Evolutionary conservation across 306 rosid species (phyloP).

Genomic region (Malus fusca): DNA sequence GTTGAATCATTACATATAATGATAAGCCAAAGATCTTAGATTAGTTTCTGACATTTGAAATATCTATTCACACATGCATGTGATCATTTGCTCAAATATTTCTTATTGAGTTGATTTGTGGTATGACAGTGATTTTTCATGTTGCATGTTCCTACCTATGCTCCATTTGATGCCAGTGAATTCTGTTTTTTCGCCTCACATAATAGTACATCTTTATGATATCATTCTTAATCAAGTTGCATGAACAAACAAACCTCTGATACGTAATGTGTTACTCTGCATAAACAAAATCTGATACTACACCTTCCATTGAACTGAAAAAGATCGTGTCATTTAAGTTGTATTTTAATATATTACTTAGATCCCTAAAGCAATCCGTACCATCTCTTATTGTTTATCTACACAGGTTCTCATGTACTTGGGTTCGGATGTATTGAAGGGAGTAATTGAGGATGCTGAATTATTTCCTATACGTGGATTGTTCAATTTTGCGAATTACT

Average conservation of each 20-base stretch:
- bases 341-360: constrained; percentile 12
- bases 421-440: constrained; percentile 67
- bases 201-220: constrained; percentile 1
- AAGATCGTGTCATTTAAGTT: not conserved
- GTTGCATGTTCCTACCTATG: not conserved
- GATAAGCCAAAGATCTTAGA: not conserved
- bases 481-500: constrained; percentile 71
- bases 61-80: not conserved
- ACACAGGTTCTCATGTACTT: constrained; percentile 87
- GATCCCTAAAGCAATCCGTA: constrained; percentile 20
- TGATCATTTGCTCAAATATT: not conserved
- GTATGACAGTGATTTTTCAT: not conserved
- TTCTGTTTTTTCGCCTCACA: not conserved
- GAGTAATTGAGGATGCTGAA: constrained; percentile 71
- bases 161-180: not conserved
- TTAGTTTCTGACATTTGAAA: not conserved
- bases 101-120: not conserved
- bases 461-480: constrained; percentile 91
- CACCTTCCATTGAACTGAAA: not conserved
- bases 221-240: constrained; percentile 1
- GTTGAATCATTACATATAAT: not conserved
- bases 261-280: not conserved
- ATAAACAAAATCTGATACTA: no score
- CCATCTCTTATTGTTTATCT: constrained; percentile 1
- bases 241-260: not conserved